Base-by-base conservation (phyloP, 2,329 filamentous ascomycete species). In the Xylaria sp. region DNA sequence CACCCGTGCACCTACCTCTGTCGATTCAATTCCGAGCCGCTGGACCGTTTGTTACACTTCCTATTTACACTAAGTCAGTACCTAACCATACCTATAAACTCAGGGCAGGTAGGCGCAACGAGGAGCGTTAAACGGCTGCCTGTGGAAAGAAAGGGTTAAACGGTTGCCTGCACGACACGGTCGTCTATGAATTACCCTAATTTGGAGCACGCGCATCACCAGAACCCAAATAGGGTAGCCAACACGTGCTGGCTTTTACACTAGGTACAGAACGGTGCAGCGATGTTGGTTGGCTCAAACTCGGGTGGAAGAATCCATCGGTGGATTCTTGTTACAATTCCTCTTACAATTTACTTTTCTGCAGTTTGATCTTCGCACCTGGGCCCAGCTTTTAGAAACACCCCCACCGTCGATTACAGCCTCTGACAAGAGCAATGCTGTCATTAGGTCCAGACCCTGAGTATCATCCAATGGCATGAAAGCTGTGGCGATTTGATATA, bases 281-380 rank as follows among this genome's bases (percentile, higher is more conserved):
- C 28, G 28, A 28, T 28, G 28, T 28, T 28, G 28, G 28, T 28
- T 28, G 28, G 28, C 28, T 28, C 28, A 28, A 28, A 28, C 28
- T 28, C 4, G 46, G 56, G 15, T 20, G 48, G 63, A 36, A 25
- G 15, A 39, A 61, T 66, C 64, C 64, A 36, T 36, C 33, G 33
- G 33, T 36, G 33, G 33, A 36, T 36, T 36, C 10, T 8, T 36
- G 8, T 36, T 10, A 36, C 33, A 36, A 10, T 36, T 36, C 10
- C 23, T 49, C 56, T 36, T 66, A 48, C 48, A 12, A 23, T 48
- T 55, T 66, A 15, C 36, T 28, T 39, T 67, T 41, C n/a, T 28
- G 43, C 48, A 28, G 65, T 67, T 59, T 67, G 65, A 67, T 63
- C 65, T 67, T 59, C 60, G 12, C 25, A 20, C n/a, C 31, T 25